Evolutionary conservation across 768 basidiomycete species (phyloP).

Genomic region (Leccinellum albellum): DNA sequence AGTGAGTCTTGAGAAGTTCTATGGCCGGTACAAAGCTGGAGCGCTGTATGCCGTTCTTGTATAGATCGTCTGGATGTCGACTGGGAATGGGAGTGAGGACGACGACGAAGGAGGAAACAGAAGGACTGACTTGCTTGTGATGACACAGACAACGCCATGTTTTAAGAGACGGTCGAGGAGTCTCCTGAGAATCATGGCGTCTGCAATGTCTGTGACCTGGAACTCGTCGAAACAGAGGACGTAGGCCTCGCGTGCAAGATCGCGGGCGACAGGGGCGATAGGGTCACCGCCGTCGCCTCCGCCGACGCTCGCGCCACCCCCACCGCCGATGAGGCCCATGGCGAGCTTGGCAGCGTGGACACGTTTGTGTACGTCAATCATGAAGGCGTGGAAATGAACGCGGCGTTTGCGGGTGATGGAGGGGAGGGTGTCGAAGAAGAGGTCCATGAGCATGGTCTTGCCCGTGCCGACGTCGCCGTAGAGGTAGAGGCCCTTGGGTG

Average conservation of each 20-base stretch:
- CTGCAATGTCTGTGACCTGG: slow-evolving; percentile 97
- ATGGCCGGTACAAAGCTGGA: slow-evolving; percentile 94
- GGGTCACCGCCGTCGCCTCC: slow-evolving; percentile 57
- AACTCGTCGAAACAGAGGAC: slow-evolving; percentile 98
- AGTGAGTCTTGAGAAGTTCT: slow-evolving; percentile 82
- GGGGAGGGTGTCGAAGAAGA: slow-evolving; percentile 81
- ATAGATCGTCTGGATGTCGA: slow-evolving; percentile 94
- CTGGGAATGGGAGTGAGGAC: slow-evolving; percentile 37
- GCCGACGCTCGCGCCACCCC: slow-evolving; percentile 25
- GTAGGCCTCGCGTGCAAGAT: slow-evolving; percentile 77
- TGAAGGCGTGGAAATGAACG: slow-evolving; percentile 98
- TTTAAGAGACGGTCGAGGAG: slow-evolving; percentile 82
- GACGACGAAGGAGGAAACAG: background rate
- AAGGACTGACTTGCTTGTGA: slow-evolving; percentile 88
- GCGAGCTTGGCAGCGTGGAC: slow-evolving; percentile 76
- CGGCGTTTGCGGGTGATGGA: slow-evolving; percentile 70
- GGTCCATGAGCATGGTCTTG: slow-evolving; percentile 99
- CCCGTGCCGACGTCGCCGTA: slow-evolving; percentile 97
- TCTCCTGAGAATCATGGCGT: slow-evolving; percentile 95
- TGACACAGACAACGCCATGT: slow-evolving; percentile 88
- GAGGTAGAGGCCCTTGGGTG: slow-evolving; percentile 88
- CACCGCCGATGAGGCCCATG: slow-evolving; percentile 53
- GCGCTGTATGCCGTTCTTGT: slow-evolving; percentile 98
- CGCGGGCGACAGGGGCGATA: slow-evolving; percentile 81
- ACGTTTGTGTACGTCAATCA: slow-evolving; percentile 97